Base-by-base conservation (phyloP, 257 asterid genomes). In the Solanum chmielewskii region DNA sequence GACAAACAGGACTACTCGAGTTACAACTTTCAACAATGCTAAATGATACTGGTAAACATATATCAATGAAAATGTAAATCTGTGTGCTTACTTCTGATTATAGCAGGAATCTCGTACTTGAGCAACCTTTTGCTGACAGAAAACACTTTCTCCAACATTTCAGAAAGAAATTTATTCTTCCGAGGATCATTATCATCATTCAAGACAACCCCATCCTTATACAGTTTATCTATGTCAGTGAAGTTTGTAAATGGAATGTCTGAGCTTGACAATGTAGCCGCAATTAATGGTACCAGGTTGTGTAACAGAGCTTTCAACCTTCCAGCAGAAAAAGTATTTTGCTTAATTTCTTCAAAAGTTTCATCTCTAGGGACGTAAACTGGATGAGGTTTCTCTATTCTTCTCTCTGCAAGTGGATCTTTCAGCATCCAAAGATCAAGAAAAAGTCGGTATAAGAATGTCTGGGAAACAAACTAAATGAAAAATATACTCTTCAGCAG, bases 341-440 rank as follows among this genome's bases (percentile, higher is more conserved):
- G 96, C 89, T 96, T 96, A 73, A 92, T 89, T 92, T 96, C 99
- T 91, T 95, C 99, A 84, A 96, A 96, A 11, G 98, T 91, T 86
- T 96, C 99, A 78, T 96, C 99, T 27, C 99, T 90, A 12, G 99
- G 99, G 76, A 96, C 99, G 75, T 96, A 96, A 41, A 95, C 94
- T 5, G 98, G 98, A 91, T 91, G 85, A 7, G 99, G 99, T 87
- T 94, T 96, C 96, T 93, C 99, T 29, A 95, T 92, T 89, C 98
- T 91, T 35, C 90, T 90, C 89, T 96, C 99, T 4, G 90, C 83
- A 69, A 76, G 47, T 52, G 91, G 92, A 91, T 96, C 99, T 96
- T 93, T 88, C 87, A 20, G 13, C 86, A 45, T 42, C 42, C 41
- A 59, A 44, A 64, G 87, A 69, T 18, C 59, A 83, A 70, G 35